Base-by-base conservation (phyloP, 257 asterid genomes). In the Verbascum thapsus region DNA sequence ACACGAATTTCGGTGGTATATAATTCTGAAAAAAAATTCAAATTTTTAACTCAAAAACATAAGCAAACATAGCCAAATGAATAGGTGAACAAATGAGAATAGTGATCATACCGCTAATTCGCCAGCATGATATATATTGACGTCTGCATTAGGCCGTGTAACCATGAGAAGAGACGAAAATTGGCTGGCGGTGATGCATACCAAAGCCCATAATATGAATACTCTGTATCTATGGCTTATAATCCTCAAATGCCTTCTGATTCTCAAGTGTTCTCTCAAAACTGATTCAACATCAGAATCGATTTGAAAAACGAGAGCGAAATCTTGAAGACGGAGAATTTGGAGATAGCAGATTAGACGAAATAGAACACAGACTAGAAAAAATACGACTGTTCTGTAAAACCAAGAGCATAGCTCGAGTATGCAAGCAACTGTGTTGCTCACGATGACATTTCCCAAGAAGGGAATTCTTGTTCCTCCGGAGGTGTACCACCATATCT, bases 361-460 rank as follows among this genome's bases (percentile, higher is more conserved):
- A 63, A 94, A 94, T 58, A 94, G 94, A 22, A 87, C 74, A 16
- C 99, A 90, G 6, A 94, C 95, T 0, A 94, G 90, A 66, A 94
- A 94, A 67, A 94, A 87, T 1, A 94, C 99, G 0, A 80, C 64
- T 0, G 95, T 85, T 64, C 99, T 72, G 70, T 94, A 94, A 55
- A 87, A 87, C 99, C 99, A 94, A 0, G 99, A 94, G 78, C 88
- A 75, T 3, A 94, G 85, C 73, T 90, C 99, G 2, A 94, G 69
- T 56, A 81, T 42, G 78, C 99, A 94, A 0, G 95, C 99, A 22
- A 92, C 84, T 0, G 74, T 70, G 54, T 89, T 92, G 81, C 99
- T 92, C 70, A 85, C 78, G 8, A 90, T 50, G 37, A 71, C 80
- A 51, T 89, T 80, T 18, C 97, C 97, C 62, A 90, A 63, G 78